These are phyloP conservation scores for Vickermania spadyakhi DNA, from an alignment of 208 protist genomes.

Conservation along the genomic window DNA sequence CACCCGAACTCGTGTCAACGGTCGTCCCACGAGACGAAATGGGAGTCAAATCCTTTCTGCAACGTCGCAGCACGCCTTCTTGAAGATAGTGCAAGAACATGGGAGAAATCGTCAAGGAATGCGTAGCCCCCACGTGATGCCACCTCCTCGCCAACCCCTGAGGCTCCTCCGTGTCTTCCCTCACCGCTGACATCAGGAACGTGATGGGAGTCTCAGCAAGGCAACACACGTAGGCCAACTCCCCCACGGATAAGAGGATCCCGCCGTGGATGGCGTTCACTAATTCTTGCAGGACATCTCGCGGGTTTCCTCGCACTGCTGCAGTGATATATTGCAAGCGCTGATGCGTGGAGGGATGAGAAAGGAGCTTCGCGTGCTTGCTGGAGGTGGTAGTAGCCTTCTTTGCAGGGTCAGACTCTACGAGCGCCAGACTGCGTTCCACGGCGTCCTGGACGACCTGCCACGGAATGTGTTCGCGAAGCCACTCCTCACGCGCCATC, in stretches of 20 bases:
- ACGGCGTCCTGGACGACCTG: background rate
- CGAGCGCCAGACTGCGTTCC: no score
- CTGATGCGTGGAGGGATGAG: no score
- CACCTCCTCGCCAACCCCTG: no score
- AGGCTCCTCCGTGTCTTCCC: no score
- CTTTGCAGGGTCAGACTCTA: no score
- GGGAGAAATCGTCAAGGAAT: background rate
- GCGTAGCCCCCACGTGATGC: background rate
- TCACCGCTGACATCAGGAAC: background rate
- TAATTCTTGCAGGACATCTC: background rate
- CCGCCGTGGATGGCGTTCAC: background rate
- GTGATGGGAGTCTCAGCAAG: background rate
- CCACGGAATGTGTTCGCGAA: background rate
- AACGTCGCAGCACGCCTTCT: background rate
- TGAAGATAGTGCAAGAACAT: background rate
- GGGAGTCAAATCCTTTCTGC: background rate
- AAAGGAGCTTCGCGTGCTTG: no score
- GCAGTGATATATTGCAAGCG: background rate
- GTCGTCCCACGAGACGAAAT: background rate
- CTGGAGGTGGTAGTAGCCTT: no score
- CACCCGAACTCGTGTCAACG: slow-evolving; percentile 11
- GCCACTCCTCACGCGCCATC: background rate
- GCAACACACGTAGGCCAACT: background rate
- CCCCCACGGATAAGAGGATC: background rate
- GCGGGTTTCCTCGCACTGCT: background rate